Base-by-base conservation (phyloP, 1,139 yeast species). In the Blastobotrys malaysiensis region DNA sequence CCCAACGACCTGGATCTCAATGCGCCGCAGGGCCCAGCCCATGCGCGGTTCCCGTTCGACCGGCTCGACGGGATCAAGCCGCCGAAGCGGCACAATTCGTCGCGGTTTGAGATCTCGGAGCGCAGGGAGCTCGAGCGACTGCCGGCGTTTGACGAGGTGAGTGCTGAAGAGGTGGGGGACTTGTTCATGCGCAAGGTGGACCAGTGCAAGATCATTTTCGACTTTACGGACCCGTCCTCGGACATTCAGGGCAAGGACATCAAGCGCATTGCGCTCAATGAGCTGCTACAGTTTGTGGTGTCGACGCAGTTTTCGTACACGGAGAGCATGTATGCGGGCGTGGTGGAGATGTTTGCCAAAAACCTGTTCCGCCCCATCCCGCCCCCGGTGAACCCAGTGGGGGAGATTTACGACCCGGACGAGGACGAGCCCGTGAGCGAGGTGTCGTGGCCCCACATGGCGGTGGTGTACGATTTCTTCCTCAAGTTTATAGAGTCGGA, bases 371-470 rank as follows among this genome's bases (percentile, higher is more conserved):
- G 99, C 67, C 97, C 98, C 31, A 89, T 93, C 48, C 98, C 99
- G 2, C 99, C 99, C 0, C 98, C 98, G 1, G 96, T 91, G 46
- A 93, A 95, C 69, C 98, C 98, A 3, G 81, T 91, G 45, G 99
- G 99, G 43, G 99, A 95, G 59, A 80, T 93, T 26, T 95, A 81
- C 70, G 99, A 95, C 65, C 99, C 99, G 0, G 99, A 93, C 73
- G 99, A 93, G 73, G 99, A 93, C 73, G 99, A 93, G 72, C 98
- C 98, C 1, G 96, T 93, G 46, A 83, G 84, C 65, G 99, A 95
- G 69, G 82, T 93, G 58, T 93, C 98, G 5, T 93, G 99, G 99
- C 97, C 99, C 3, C 99, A 93, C 70, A 93, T 95, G 97, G 96
- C 89, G 72, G 82, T 91, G 46, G 96, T 91, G 46, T 93, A 95